phyloP scores from a whole-genome alignment of 2,329 filamentous ascomycete species.

The Macrophomina tecta region DNA sequence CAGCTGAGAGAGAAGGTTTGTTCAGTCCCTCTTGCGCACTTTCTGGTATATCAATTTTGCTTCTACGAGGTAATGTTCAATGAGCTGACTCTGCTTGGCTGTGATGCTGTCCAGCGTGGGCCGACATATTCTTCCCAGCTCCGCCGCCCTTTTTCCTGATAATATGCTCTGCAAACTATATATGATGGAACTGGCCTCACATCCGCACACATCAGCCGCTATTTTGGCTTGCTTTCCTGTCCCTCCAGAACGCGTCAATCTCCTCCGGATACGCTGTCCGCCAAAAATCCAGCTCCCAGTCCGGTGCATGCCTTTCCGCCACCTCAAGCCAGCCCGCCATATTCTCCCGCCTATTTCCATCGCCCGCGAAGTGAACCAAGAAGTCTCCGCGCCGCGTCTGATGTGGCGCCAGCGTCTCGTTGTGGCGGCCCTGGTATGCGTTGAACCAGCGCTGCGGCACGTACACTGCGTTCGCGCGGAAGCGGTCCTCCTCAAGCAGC shows the following conservation, averaged over 20 bases:
- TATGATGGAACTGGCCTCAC: too few species aligned
- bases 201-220: too few species aligned
- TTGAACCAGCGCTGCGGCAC: constrained; percentile 54
- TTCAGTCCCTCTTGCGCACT: too few species aligned
- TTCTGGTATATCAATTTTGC: too few species aligned
- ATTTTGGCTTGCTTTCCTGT: too few species aligned
- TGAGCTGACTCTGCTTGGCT: too few species aligned
- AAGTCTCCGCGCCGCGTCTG: constrained; percentile 48
- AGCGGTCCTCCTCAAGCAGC: constrained; percentile 42
- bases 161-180: too few species aligned
- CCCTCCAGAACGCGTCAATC: constrained; percentile 32
- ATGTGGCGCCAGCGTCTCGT: constrained; percentile 41
- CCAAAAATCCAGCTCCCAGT: constrained; percentile 47
- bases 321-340: constrained; percentile 48
- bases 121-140: too few species aligned
- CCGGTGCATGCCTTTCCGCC: constrained; percentile 46
- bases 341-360: constrained; percentile 40
- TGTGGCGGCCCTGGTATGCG: constrained; percentile 48
- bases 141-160: too few species aligned
- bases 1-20: too few species aligned
- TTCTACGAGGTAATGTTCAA: too few species aligned
- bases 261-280: constrained; percentile 45
- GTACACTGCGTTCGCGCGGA: constrained; percentile 41
- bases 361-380: constrained; percentile 51
- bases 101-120: too few species aligned